Percentiles rank a stretch among this genome's conserved stretches.
These are phyloP conservation scores for Myxozyma sirexii DNA, from an alignment of 805 yeast species.

Conservation along the genomic window DNA sequence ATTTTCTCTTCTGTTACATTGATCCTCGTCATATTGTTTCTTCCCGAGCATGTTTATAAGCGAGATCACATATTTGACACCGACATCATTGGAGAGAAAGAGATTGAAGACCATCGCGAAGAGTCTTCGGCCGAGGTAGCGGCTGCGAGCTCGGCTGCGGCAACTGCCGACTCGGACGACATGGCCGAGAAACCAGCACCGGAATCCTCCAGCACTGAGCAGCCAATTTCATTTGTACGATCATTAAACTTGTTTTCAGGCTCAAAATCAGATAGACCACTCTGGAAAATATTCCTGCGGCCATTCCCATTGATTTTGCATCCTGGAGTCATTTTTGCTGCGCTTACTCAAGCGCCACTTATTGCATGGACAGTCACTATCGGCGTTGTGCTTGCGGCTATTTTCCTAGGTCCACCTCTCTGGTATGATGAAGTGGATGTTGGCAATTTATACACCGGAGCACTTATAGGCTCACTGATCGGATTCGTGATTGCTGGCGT, in stretches of 20 bases:
- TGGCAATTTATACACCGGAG: slow-evolving; percentile 33
- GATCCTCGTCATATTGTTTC: slow-evolving; percentile 26
- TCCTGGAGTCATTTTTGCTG: slow-evolving; percentile 31
- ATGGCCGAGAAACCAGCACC: background rate
- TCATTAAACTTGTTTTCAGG: slow-evolving; percentile 27
- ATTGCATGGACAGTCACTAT: slow-evolving; percentile 35
- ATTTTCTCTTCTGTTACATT: slow-evolving; percentile 26
- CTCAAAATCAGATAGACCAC: slow-evolving; percentile 22
- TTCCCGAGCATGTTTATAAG: slow-evolving; percentile 29
- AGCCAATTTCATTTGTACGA: slow-evolving; percentile 15
- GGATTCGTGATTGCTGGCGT: slow-evolving; percentile 32
- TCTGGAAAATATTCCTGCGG: slow-evolving; percentile 30
- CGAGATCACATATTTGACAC: slow-evolving; percentile 22
- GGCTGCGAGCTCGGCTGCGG: background rate
- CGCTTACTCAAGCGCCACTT: slow-evolving; percentile 29
- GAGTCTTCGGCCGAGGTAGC: background rate
- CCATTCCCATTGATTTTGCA: slow-evolving; percentile 29
- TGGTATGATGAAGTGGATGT: slow-evolving; percentile 27
- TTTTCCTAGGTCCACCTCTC: slow-evolving; percentile 33
- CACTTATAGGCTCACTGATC: slow-evolving; percentile 25
- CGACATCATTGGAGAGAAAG: slow-evolving; percentile 23
- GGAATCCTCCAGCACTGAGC: background rate
- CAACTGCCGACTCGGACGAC: background rate
- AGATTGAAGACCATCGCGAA: background rate
- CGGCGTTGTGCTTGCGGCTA: slow-evolving; percentile 32